These are phyloP conservation scores for Lodderomyces oxycetoniae DNA, from an alignment of 1,139 yeast genomes.

Conservation along the genomic window DNA sequence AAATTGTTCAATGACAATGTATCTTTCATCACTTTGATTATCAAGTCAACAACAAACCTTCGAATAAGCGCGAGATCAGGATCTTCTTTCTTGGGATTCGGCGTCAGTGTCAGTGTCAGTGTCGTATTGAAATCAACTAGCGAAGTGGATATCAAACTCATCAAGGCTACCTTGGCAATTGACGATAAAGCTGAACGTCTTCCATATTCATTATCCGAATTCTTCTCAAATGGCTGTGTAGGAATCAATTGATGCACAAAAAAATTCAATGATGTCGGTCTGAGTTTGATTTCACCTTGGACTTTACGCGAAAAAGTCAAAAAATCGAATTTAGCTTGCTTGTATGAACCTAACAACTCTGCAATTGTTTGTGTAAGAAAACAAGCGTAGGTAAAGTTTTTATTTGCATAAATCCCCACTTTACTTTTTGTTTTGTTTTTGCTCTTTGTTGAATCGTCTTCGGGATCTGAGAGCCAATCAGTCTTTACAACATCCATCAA, in stretches of 20 bases:
- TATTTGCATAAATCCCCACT: constrained; percentile 33
- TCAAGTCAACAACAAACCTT: constrained; percentile 65
- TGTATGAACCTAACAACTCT: constrained; percentile 75
- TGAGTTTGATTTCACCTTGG: constrained; percentile 43
- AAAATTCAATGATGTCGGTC: constrained; percentile 73
- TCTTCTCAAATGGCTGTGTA: constrained; percentile 37
- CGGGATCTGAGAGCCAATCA: constrained; percentile 45
- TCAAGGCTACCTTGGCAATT: constrained; percentile 49
- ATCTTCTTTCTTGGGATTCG: constrained; percentile 51
- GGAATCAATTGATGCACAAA: constrained; percentile 74
- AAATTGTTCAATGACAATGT: constrained; percentile 24
- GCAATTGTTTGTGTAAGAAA: constrained; percentile 64
- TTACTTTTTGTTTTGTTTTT: constrained; percentile 19
- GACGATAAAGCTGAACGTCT: constrained; percentile 45
- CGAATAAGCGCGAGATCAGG: constrained; percentile 70
- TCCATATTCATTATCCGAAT: constrained; percentile 31
- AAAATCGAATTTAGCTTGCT: constrained; percentile 76
- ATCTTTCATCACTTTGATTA: constrained; percentile 61
- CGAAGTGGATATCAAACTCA: constrained; percentile 58
- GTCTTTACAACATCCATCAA: constrained; percentile 52
- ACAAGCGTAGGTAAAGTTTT: constrained; percentile 58
- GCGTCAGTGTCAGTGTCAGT: constrained; percentile 11
- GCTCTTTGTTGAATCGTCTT: constrained; percentile 13
- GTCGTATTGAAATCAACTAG: constrained; percentile 36
- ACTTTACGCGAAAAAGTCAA: constrained; percentile 67